Evolutionary conservation across 176 grass and related monocot species (phyloP), one percentile per base, ranked within the genome.

Genomic region (Zoysia japonica): DNA sequence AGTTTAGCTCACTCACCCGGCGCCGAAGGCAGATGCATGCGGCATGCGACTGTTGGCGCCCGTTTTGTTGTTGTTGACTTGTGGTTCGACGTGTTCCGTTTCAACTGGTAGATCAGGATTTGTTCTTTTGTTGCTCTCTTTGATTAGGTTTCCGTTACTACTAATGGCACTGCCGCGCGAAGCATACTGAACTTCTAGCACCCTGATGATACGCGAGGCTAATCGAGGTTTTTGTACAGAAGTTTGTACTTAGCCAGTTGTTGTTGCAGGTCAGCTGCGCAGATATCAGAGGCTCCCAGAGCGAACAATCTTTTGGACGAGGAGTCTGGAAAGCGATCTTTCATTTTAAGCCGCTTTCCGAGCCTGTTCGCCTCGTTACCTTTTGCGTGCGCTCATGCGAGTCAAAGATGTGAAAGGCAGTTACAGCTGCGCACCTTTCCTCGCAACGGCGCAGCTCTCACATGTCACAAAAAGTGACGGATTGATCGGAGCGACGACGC

Each of bases 401-500:
- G 87, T 89, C 83, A 89, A 89, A 85, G 72, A 82, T 74, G 51
- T 67, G 78, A 63, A 82, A 82, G 82, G 78, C 71, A 52, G 82
- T 72, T 72, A 59, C 78, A 77, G 67, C 71, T 69, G 61, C 47
- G 47, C 48, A 17, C 36, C 13, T 17, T 50, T 17, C 40, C 12
- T 63, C 19, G 73, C 40, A 7, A 37, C 13, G 7, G 1, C 57
- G 69, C 48, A 53, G 15, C 52, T 4, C 37, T 77, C 85, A 20
- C 60, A 83, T 61, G 82, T 45, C 67, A 45, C n/a, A 28, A 19
- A 6, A 57, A 47, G 78, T 67, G 76, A 41, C 47, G 1, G 47
- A 45, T 47, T 43, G 17, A 54, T 63, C 74, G 37, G 42, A 28
- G 64, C 1, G 17, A 54, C 0, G 40, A 28, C 20, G 3, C 4